Percentiles rank a stretch among this genome's conserved stretches.
phyloP scores from a whole-genome alignment of 2,329 filamentous ascomycete genomes.

The Diaporthe batatas region DNA sequence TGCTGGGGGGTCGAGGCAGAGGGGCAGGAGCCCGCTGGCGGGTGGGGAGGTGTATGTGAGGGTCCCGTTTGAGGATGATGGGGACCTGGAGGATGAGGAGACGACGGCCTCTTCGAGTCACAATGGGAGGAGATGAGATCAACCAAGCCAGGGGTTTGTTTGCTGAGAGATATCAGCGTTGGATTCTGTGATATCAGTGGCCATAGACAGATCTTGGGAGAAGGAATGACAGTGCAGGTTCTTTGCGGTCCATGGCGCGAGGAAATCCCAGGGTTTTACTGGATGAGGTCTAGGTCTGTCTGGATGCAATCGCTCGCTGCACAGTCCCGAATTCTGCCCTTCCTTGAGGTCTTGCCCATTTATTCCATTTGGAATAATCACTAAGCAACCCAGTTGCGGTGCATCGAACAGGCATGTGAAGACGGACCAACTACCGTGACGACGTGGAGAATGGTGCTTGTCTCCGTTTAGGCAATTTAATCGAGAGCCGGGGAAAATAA shows the following conservation, averaged over 20 bases:
- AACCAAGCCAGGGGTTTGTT: no score
- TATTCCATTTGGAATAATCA: no score
- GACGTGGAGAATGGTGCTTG: no score
- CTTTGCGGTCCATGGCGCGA: neutral
- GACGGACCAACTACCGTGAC: no score
- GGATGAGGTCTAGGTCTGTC: no score
- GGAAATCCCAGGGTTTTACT: neutral
- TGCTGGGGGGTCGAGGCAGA: neutral
- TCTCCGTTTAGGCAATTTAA: no score
- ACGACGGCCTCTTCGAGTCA: neutral
- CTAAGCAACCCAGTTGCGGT: no score
- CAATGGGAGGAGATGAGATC: neutral
- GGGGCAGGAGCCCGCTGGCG: constrained; percentile 36
- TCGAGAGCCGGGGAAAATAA: no score
- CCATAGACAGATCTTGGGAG: neutral
- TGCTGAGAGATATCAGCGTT: neutral
- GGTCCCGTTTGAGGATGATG: constrained; percentile 38
- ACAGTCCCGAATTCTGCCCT: neutral
- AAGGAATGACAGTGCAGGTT: neutral
- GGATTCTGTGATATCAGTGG: neutral
- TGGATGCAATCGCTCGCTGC: no score
- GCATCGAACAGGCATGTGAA: no score
- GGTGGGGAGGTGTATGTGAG: constrained; percentile 31
- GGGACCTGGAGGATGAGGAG: constrained; percentile 34
- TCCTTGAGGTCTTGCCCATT: neutral